phyloP scores from a whole-genome alignment of 2,329 filamentous ascomycete genomes.

The Paecilomyces variotii region DNA sequence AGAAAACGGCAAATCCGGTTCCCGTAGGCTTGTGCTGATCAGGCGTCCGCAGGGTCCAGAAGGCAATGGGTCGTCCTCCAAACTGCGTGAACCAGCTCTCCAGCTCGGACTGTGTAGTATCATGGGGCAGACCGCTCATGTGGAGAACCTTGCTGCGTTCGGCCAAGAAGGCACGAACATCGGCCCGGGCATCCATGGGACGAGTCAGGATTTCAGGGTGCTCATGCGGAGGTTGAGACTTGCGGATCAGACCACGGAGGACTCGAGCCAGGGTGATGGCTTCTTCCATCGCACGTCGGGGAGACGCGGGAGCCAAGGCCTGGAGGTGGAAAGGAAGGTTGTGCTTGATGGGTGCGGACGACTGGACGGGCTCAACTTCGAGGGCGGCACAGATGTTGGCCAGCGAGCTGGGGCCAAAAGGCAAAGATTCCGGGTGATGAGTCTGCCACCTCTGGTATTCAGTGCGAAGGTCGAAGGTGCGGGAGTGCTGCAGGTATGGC shows the following conservation, averaged over 20 bases:
- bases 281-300: slow-evolving; percentile 94
- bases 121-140: slow-evolving; percentile 93
- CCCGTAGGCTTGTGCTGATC: slow-evolving; percentile 99
- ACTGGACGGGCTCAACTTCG: slow-evolving; percentile 95
- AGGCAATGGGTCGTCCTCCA: slow-evolving; percentile 92
- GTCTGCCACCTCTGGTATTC: slow-evolving; percentile 99
- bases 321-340: slow-evolving; percentile 97
- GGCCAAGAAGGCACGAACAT: slow-evolving; percentile 90
- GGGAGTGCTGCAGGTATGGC: slow-evolving; percentile 93
- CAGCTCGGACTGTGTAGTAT: slow-evolving; percentile 95
- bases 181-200: slow-evolving; percentile 92
- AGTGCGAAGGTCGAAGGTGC: slow-evolving; percentile 91
- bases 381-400: slow-evolving; percentile 97
- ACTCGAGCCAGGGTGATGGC: slow-evolving; percentile 90
- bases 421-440: slow-evolving; percentile 93
- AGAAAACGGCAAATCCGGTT: slow-evolving; percentile 96
- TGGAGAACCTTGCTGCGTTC: slow-evolving; percentile 97
- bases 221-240: slow-evolving; percentile 88
- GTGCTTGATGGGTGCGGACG: slow-evolving; percentile 96
- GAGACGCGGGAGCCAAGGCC: slow-evolving; percentile 88
- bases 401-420: slow-evolving; percentile 90
- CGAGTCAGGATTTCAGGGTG: slow-evolving; percentile 91
- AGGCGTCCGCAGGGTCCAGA: slow-evolving; percentile 95
- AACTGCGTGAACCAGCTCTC: slow-evolving; percentile 99
- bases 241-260: slow-evolving; percentile 83